Base-by-base conservation (phyloP, 225 moss, liverwort and hornwort species). In the Anthoceros angustus region DNA sequence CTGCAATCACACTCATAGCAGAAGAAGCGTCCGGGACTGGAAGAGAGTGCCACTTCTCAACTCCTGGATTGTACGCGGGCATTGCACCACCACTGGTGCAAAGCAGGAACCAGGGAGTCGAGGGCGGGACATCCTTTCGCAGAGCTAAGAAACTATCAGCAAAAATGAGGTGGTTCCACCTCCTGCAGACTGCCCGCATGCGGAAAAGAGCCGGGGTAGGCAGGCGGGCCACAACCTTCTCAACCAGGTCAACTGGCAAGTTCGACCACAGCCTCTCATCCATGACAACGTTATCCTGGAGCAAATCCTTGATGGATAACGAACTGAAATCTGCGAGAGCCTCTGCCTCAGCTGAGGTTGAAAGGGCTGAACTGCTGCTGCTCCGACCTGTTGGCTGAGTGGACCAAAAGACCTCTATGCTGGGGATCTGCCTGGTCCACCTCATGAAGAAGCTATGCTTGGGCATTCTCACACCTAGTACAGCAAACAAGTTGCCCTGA, bases 91-190 rank as follows among this genome's bases (percentile, higher is more conserved):
- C 79, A 45, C 71, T 66, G 0, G 76, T 82, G 64, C 76, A 78
- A 23, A 82, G 60, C 39, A 82, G n/a, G 63, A 82, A 82, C 82
- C 82, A 82, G 3, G 82, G 82, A 11, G 43, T 10, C 7, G 49
- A 40, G 0, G 26, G 8, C 7, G 76, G 76, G 4, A 67, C 63
- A 39, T 82, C 79, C 1, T 79, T 46, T 66, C 78, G 76, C 25
- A 73, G 71, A 9, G 62, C 39, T 0, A 82, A 68, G 43, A 82
- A 82, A 3, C 70, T 48, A 0, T 66, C 4, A 9, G 79, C 68
- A 14, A 7, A 69, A 42, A 82, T 24, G 0, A 78, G 62, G 26
- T 41, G 62, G 46, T 79, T 77, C 78, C 78, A 79, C 62, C 40
- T 72, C 4, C 60, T 74, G 40, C 78, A 78, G 0, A 82, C 76